Base-by-base conservation (phyloP, 345 rosid genomes). In the Erodium maritimum region DNA sequence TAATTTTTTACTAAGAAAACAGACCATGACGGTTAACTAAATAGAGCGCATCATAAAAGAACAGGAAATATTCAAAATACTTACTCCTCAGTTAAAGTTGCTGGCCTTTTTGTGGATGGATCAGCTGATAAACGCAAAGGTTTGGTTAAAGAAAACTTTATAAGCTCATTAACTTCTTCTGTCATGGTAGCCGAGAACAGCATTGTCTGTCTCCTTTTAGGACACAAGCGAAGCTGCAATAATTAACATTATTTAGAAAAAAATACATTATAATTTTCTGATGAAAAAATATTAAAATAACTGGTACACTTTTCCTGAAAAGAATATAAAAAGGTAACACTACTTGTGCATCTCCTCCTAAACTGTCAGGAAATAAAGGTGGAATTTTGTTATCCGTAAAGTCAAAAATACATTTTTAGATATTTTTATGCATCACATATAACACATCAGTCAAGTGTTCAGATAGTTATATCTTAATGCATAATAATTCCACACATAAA, bases 61-160 rank as follows among this genome's bases (percentile, higher is more conserved):
- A 16, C 51, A 29, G n/a, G 46, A 34, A 60, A 58, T 68, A 17
- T 23, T 23, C 18, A 56, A 55, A 37, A 61, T 22, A 63, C 58
- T 65, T 82, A 93, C 99, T 93, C 99, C 62, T 93, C 99, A 12
- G 84, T 87, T 76, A 93, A 74, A 56, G 85, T 79, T 19, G 89
- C 74, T 9, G 97, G 97, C 53, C 99, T 84, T 73, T 82, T 93
- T 50, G 99, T 70, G 56, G 95, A 81, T 52, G 96, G 97, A 61
- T 93, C 99, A 65, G 99, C 99, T 60, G 99, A 83, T 53, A 89
- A 90, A 17, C 99, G 94, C 71, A 93, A n/a, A n/a, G 99, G 99
- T 78, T 75, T 89, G 65, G 83, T 75, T 71, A 87, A 74, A 54
- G 98, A 91, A 61, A 91, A 90, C 77, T 84, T 81, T 66, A 88